Evolutionary conservation across 2,329 filamentous ascomycete genomes (phyloP).

Genomic region (Fusarium hainanense): DNA sequence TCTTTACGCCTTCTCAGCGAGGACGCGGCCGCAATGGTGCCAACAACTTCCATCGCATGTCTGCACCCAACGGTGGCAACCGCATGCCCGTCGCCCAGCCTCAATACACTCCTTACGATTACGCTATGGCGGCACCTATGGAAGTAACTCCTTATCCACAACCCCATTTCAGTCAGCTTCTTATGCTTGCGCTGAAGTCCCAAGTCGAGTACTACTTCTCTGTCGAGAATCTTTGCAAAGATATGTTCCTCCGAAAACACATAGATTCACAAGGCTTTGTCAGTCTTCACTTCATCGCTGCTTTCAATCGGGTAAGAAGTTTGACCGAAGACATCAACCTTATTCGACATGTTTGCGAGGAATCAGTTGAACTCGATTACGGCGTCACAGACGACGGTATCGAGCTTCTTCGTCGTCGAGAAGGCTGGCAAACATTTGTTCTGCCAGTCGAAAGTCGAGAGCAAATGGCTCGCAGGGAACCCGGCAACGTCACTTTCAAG

Average conservation of each 20-base stretch:
- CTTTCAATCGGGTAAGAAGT: slow-evolving; percentile 78
- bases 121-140: slow-evolving; percentile 54
- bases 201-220: slow-evolving; percentile 96
- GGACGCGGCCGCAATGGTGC: slow-evolving; percentile 52
- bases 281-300: slow-evolving; percentile 78
- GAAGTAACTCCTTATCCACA: slow-evolving; percentile 50
- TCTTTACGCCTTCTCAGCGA: slow-evolving; percentile 51
- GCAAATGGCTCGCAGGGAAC: slow-evolving; percentile 76
- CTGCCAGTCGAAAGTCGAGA: slow-evolving; percentile 77
- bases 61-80: slow-evolving; percentile 51
- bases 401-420: slow-evolving; percentile 79
- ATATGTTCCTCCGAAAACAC: slow-evolving; percentile 84
- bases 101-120: slow-evolving; percentile 54
- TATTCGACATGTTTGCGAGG: slow-evolving; percentile 78
- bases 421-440: slow-evolving; percentile 85
- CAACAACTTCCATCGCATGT: slow-evolving; percentile 55
- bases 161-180: slow-evolving; percentile 66
- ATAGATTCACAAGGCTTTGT: slow-evolving; percentile 98
- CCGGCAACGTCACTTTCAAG: slow-evolving; percentile 55
- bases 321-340: slow-evolving; percentile 71
- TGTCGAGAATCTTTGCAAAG: slow-evolving; percentile 93
- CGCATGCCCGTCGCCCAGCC: slow-evolving; percentile 54
- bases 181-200: slow-evolving; percentile 57
- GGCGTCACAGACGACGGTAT: slow-evolving; percentile 78
- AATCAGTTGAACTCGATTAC: slow-evolving; percentile 79